phyloP scores from a whole-genome alignment of 352 stramenopile genomes.

The Phytophthora tentaculata region DNA sequence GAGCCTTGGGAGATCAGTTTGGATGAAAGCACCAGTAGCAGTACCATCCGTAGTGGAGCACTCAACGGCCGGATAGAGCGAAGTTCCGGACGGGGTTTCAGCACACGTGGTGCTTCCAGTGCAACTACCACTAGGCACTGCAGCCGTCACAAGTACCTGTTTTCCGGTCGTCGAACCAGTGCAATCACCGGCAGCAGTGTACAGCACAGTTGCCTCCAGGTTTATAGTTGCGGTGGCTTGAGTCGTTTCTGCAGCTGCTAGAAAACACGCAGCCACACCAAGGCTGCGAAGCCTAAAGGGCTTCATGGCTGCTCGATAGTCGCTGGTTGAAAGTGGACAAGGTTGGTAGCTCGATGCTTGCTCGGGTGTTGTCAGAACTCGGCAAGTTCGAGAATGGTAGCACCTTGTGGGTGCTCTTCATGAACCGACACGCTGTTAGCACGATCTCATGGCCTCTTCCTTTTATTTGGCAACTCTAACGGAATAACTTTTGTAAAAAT shows the following conservation, averaged over 20 bases:
- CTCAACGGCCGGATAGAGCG: not conserved
- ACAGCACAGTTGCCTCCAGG: not conserved
- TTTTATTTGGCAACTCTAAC: not conserved
- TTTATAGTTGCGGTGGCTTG: not conserved
- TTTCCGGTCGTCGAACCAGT: not conserved
- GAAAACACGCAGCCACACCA: not conserved
- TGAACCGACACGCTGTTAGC: not conserved
- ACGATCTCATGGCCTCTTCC: not conserved
- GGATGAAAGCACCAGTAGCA: not conserved
- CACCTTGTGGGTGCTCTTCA: not conserved
- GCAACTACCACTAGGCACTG: not conserved
- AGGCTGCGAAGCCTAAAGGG: conserved; percentile 4
- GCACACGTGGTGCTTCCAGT: not conserved
- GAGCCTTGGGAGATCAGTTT: not conserved
- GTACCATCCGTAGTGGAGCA: conserved; percentile 1
- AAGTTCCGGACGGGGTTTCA: not conserved
- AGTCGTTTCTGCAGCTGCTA: not conserved
- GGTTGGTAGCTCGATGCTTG: not conserved
- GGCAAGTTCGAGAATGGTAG: conserved; percentile 7
- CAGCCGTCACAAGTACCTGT: not conserved
- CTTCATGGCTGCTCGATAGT: conserved; percentile 4
- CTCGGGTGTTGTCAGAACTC: not conserved
- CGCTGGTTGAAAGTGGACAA: not conserved
- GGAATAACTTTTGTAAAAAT: not conserved
- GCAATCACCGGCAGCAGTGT: not conserved